Evolutionary conservation across 2,329 filamentous ascomycete species (phyloP), one percentile per base, ranked within the genome.

Genomic region (Phialophora tarda): DNA sequence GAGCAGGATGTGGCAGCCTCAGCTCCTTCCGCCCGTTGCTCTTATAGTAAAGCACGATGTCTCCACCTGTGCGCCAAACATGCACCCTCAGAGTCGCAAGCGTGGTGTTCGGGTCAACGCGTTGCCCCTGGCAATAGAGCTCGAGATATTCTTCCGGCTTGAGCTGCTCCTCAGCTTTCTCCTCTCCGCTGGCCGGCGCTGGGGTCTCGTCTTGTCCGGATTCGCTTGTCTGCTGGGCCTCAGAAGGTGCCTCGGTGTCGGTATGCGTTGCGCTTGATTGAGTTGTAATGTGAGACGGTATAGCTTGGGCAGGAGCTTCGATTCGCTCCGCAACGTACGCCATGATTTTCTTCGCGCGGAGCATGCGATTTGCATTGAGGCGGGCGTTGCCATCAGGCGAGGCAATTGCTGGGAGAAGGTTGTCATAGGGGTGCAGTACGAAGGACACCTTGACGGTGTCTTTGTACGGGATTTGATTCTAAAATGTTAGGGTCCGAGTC

Each of bases 401-500:
- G 34, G 90, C 86, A 58, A 97, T 90, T 62, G 85, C 85, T 0
- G 93, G 92, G 60, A 98, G 81, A 28, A 85, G 80, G 71, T 92
- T 89, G 73, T 91, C 85, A 80, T 86, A 93, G 0, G 95, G 93
- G 72, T 95, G 88, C 26, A 99, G 83, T 17, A 97, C 86, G 75
- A 99, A 99, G 3, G 92, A 93, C n/a, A 98, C 89, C 83, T 99
- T 99, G 72, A 94, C 87, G 1, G 93, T 89, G n/a, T 98, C 95
- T 81, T 98, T 98, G 66, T 84, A 80, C 0, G 93, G 92, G 8
- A 92, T 87, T 75, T 87, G 85, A 76, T 97, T 97, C 82, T 92
- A 53, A 53, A 62, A 6, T 6, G n/a, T 17, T 21, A 32, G 21
- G 21, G 26, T 23, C 21, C 30, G 38, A 51, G 58, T 60, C 21